Evolutionary conservation across 208 protist genomes (phyloP), one percentile per base, ranked within the genome.

Genomic region (Leptomonas seymouri): DNA sequence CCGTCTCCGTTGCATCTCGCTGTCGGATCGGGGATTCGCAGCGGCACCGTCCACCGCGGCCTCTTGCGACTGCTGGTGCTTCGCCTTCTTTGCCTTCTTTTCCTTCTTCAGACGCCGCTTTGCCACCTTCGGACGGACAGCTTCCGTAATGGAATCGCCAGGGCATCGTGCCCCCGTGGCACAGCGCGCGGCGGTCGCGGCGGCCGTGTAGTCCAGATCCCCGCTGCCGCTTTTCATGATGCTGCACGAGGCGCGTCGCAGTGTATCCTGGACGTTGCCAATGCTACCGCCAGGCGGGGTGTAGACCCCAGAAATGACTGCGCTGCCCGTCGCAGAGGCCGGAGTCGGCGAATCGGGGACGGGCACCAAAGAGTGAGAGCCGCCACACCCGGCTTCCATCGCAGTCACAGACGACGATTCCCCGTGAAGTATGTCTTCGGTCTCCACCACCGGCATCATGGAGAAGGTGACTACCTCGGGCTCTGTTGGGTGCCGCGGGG

Each of bases 91-190:
- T 25, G 42, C 31, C 60, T 61, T 55, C 46, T 51, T 65, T 20
- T 28, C 27, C 74, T 67, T 69, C 74, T 75, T 80, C 21, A 77
- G 57, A 7, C 69, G 73, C 12, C 78, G 74, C 66, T 76, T 76
- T 15, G 78, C 78, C 15, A 60, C 27, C 31, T 55, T 72, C n/a
- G 61, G 70, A 27, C 77, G 68, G 21, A 59, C 75, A 15, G 69
- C 49, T 41, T 70, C 62, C 9, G 39, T 58, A 18, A 42, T 39
- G 36, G 59, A 64, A 55, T 74, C 69, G 58, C 74, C 51, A 16
- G 30, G 50, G 23, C 48, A 54, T 39, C 54, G 74, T 12, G 42
- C 67, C 42, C 46, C 67, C 21, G 67, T 63, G 25, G 63, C 61
- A 2, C 60, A 34, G 14, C 62, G 54, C 25, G 67, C 58, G 9